Evolutionary conservation across 1,284 basidiomycete genomes (phyloP).

Genomic region (Coniferiporia weirii): DNA sequence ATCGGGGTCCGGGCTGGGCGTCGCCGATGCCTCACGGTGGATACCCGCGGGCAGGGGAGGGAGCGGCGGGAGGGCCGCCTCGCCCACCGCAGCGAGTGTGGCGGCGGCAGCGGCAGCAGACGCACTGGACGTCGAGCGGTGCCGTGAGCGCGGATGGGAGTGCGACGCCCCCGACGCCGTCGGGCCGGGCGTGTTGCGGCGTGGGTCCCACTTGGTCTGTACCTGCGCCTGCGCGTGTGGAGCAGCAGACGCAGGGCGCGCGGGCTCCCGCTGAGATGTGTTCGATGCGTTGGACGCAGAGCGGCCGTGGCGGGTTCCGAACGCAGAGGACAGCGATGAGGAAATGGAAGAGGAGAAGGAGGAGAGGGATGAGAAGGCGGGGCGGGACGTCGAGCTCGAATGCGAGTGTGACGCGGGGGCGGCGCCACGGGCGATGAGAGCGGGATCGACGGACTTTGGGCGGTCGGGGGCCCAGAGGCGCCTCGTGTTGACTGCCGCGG

Average conservation of each 20-base stretch:
- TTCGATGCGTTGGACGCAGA: not conserved
- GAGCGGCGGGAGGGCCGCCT: slow-evolving; percentile 1
- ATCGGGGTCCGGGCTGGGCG: not conserved
- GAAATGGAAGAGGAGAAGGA: slow-evolving; percentile 4
- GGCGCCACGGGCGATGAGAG: slow-evolving; percentile 2
- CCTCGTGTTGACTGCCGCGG: slow-evolving; percentile 3
- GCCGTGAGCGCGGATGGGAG: slow-evolving; percentile 1
- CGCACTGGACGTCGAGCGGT: slow-evolving; percentile 13
- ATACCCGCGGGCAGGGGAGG: not conserved
- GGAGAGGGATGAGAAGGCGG: slow-evolving; percentile 1
- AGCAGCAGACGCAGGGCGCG: slow-evolving; percentile 6
- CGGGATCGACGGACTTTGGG: slow-evolving; percentile 11
- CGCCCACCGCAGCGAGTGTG: slow-evolving; percentile 1
- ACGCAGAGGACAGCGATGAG: not conserved
- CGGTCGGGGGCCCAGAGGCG: slow-evolving; percentile 11
- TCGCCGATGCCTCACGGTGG: not conserved
- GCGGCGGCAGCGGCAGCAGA: slow-evolving; percentile 11
- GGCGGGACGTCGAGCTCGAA: slow-evolving; percentile 2
- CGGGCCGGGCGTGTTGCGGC: slow-evolving; percentile 4
- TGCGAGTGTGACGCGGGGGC: not conserved
- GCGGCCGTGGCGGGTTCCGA: not conserved
- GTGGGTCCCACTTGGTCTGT: slow-evolving; percentile 12
- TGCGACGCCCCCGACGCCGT: not conserved
- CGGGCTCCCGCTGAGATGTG: not conserved
- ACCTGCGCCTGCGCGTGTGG: not conserved